Evolutionary conservation across 352 stramenopile genomes (phyloP).

Genomic region (Phytophthora fragariaefolia): DNA sequence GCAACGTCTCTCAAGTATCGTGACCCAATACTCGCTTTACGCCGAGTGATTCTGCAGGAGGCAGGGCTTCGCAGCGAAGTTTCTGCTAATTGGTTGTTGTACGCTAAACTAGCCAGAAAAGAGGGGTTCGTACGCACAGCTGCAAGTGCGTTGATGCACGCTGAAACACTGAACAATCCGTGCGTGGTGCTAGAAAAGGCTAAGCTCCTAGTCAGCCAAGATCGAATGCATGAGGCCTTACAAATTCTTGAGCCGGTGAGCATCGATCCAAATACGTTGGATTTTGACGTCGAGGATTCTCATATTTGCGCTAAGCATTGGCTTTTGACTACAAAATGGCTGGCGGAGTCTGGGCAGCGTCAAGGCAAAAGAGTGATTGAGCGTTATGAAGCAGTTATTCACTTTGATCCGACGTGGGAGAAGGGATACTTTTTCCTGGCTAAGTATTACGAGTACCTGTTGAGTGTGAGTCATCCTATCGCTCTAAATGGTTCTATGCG

Average conservation of each 20-base stretch:
- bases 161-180: slow-evolving; percentile 75
- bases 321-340: slow-evolving; percentile 96
- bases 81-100: slow-evolving; percentile 84
- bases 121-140: slow-evolving; percentile 85
- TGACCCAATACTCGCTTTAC: slow-evolving; percentile 84
- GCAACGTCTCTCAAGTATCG: slow-evolving; percentile 83
- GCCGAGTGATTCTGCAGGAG: slow-evolving; percentile 78
- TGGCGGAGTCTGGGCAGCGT: slow-evolving; percentile 94
- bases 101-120: slow-evolving; percentile 85
- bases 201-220: slow-evolving; percentile 82
- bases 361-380: slow-evolving; percentile 94
- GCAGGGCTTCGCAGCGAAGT: slow-evolving; percentile 67
- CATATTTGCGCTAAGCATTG: slow-evolving; percentile 88
- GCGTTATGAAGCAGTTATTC: slow-evolving; percentile 95
- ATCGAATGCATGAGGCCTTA: slow-evolving; percentile 86
- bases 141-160: slow-evolving; percentile 87
- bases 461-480: slow-evolving; percentile 76
- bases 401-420: slow-evolving; percentile 94
- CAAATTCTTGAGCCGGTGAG: slow-evolving; percentile 85
- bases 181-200: slow-evolving; percentile 82
- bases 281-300: slow-evolving; percentile 77
- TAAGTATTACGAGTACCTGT: slow-evolving; percentile 93
- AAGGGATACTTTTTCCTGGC: slow-evolving; percentile 92
- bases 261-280: slow-evolving; percentile 76
- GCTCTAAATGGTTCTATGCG: slow-evolving; percentile 40